These are phyloP conservation scores for Tricholoma sp. DNA, from an alignment of 768 basidiomycete species.

Conservation along the genomic window DNA sequence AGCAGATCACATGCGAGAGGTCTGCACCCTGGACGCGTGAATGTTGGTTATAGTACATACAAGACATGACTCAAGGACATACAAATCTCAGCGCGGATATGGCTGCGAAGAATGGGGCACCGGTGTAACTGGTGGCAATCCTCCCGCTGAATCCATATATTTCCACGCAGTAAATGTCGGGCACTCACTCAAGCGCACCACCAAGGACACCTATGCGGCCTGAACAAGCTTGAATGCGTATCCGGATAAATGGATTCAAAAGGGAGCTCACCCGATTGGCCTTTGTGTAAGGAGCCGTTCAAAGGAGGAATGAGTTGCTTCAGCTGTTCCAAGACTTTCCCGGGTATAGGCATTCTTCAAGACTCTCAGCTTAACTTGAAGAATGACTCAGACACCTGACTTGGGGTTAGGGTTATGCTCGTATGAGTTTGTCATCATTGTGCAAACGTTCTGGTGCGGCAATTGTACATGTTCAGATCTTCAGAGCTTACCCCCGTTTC, in stretches of 20 bases:
- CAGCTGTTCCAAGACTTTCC: constrained; percentile 61
- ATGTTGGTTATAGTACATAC: neutral
- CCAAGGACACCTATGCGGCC: constrained; percentile 93
- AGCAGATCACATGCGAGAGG: constrained; percentile 95
- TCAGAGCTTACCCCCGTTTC: too few relatives aligned
- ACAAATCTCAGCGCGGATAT: constrained; percentile 88
- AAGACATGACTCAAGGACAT: constrained; percentile 17
- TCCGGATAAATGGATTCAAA: neutral
- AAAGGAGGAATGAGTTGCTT: constrained; percentile 87
- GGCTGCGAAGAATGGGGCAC: constrained; percentile 94
- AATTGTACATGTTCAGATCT: too few relatives aligned
- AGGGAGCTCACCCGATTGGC: constrained; percentile 70
- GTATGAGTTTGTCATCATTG: too few relatives aligned
- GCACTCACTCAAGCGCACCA: constrained; percentile 84
- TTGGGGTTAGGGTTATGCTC: neutral
- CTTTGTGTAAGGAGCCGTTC: constrained; percentile 86
- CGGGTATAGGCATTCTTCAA: constrained; percentile 55
- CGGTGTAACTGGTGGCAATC: constrained; percentile 68
- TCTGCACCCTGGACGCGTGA: constrained; percentile 74
- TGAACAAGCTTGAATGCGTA: constrained; percentile 16
- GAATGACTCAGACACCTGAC: neutral
- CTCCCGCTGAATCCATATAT: neutral
- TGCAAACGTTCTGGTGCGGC: too few relatives aligned
- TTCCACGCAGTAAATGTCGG: neutral
- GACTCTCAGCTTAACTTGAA: too few relatives aligned